phyloP scores from a whole-genome alignment of 257 asterid species.

The Solanum bukasovii region DNA sequence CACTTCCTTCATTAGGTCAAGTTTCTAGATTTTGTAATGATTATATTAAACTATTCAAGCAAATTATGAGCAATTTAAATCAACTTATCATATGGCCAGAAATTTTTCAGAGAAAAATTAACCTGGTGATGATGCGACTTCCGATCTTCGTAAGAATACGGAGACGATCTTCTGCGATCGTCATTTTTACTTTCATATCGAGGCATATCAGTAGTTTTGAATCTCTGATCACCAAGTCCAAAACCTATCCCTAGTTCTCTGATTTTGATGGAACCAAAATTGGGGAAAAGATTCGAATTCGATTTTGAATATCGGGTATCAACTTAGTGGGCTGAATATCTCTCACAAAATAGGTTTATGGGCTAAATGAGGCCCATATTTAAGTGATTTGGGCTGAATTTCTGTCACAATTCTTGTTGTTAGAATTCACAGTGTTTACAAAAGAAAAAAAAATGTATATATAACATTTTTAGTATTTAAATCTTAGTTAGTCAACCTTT shows the following conservation, averaged over 20 bases:
- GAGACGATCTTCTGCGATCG: slow-evolving; percentile 41
- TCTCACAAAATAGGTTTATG: background rate
- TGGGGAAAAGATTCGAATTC: background rate
- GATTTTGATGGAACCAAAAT: background rate
- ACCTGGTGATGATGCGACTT: slow-evolving; percentile 31
- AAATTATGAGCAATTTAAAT: background rate
- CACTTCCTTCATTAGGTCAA: background rate
- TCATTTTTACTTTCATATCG: slow-evolving; percentile 36
- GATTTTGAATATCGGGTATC: background rate
- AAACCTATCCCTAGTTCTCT: background rate
- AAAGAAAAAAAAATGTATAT: no score
- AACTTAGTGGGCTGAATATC: background rate
- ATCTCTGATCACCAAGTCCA: background rate
- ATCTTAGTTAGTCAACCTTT: background rate
- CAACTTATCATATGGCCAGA: background rate
- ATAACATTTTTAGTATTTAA: no score
- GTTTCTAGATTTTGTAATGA: background rate
- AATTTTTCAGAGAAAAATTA: background rate
- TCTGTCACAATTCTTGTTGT: background rate
- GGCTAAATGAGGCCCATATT: background rate
- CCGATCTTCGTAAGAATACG: slow-evolving; percentile 36
- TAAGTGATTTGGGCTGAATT: background rate
- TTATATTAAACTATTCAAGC: background rate
- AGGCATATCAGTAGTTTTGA: slow-evolving; percentile 21
- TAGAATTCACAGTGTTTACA: background rate